A percentile compares a stretch with the other conserved stretches of the same genome.
Evolutionary conservation across 805 yeast species (phyloP).

Genomic region (Hanseniaspora occidentalis): DNA sequence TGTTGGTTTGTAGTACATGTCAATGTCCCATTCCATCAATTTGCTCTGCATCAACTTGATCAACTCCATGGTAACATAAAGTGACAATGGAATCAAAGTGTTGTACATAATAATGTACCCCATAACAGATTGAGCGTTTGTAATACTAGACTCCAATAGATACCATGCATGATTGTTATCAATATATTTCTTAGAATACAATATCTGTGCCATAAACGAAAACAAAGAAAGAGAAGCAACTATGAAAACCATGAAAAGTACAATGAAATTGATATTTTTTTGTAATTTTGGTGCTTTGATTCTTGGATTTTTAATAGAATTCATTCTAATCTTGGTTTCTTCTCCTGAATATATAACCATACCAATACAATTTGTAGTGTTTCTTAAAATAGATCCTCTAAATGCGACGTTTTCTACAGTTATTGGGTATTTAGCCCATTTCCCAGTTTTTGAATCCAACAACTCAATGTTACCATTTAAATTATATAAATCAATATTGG

Average conservation of each 20-base stretch:
- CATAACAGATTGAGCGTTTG: constrained; percentile 83
- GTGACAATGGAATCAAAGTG: constrained; percentile 86
- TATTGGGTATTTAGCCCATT: constrained; percentile 39
- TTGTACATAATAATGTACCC: constrained; percentile 95
- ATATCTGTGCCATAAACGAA: constrained; percentile 66
- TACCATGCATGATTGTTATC: constrained; percentile 55
- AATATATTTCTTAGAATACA: constrained; percentile 29
- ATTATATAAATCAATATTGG: constrained; percentile 81
- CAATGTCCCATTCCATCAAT: constrained; percentile 79
- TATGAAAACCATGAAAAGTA: constrained; percentile 74
- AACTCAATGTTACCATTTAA: constrained; percentile 66
- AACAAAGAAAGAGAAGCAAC: constrained; percentile 67
- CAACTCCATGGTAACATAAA: constrained; percentile 93
- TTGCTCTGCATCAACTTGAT: constrained; percentile 80
- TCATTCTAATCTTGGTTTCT: constrained; percentile 92
- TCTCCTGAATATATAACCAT: constrained; percentile 88
- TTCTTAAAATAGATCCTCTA: constrained; percentile 82
- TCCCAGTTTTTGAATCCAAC: constrained; percentile 23
- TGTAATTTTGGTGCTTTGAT: constrained; percentile 91
- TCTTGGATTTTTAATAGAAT: constrained; percentile 80
- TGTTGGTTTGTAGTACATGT: constrained; percentile 77
- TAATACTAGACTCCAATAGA: constrained; percentile 56
- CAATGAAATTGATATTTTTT: constrained; percentile 67
- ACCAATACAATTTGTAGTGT: constrained; percentile 65
- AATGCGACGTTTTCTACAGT: constrained; percentile 77